Percentiles rank a stretch among this genome's conserved stretches.
Evolutionary conservation across 2,329 filamentous ascomycete genomes (phyloP).

Genomic region (Graphilbum fragrans): DNA sequence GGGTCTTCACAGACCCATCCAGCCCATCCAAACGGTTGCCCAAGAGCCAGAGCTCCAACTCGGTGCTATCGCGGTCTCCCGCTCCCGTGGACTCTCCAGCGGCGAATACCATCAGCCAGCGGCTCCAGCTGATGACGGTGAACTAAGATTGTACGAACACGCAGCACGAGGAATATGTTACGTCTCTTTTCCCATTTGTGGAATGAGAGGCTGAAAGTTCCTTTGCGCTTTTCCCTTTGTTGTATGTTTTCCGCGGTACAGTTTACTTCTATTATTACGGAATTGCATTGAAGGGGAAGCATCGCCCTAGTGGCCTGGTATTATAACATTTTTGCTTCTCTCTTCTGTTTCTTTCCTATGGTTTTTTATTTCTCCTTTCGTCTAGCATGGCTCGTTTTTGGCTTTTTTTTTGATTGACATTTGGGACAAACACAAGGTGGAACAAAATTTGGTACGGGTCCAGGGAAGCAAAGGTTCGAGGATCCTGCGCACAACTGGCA

Average conservation of each 20-base stretch:
- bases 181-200: too few species aligned
- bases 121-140: slow-evolving; percentile 56
- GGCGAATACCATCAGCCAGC: slow-evolving; percentile 34
- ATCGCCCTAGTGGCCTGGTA: too few species aligned
- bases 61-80: slow-evolving; percentile 28
- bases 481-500: neutral
- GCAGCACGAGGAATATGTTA: neutral
- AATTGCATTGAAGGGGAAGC: too few species aligned
- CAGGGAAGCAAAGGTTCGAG: neutral
- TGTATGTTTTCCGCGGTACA: neutral
- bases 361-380: slow-evolving; percentile 1
- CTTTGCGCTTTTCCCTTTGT: slow-evolving; percentile 1
- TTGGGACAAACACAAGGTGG: neutral
- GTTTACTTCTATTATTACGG: neutral
- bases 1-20: slow-evolving; percentile 52
- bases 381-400: slow-evolving; percentile 6
- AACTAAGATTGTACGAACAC: slow-evolving; percentile 22
- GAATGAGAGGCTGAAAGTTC: too few species aligned
- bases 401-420: slow-evolving; percentile 4
- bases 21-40: slow-evolving; percentile 39
- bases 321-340: neutral
- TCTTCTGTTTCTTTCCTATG: neutral
- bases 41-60: slow-evolving; percentile 42
- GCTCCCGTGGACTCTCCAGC: slow-evolving; percentile 41
- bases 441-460: slow-evolving; percentile 6